phyloP scores from a whole-genome alignment of 768 basidiomycete species.

The Daedaleopsis sinensis region DNA sequence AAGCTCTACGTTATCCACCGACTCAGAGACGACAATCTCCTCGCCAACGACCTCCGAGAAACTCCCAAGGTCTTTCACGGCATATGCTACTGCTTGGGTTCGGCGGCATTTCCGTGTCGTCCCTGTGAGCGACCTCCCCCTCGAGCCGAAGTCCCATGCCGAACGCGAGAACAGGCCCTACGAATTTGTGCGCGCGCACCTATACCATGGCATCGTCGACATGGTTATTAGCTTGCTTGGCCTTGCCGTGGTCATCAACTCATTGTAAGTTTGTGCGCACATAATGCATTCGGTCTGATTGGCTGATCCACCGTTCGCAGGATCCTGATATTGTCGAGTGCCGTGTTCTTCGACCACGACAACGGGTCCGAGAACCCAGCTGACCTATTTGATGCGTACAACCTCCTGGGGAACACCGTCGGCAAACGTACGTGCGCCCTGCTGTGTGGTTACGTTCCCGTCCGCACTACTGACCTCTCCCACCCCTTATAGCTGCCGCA shows the following conservation, averaged over 20 bases:
- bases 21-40: constrained; percentile 10
- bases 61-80: constrained; percentile 7
- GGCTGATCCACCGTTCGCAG: constrained; percentile 38
- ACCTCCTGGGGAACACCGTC: constrained; percentile 65
- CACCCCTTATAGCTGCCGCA: constrained; percentile 59
- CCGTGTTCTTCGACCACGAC: constrained; percentile 74
- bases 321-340: constrained; percentile 80
- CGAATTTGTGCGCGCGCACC: constrained; percentile 41
- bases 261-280: constrained; percentile 51
- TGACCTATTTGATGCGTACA: constrained; percentile 83
- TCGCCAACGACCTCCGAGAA: constrained; percentile 30
- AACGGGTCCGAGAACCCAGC: constrained; percentile 52
- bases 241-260: constrained; percentile 88
- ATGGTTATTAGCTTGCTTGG: constrained; percentile 66
- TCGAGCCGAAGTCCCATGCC: constrained; percentile 46
- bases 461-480: not conserved
- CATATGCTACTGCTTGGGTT: constrained; percentile 5
- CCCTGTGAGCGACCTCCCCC: constrained; percentile 30
- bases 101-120: constrained; percentile 28
- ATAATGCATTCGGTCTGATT: not conserved
- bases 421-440: constrained; percentile 53
- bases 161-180: constrained; percentile 37
- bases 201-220: constrained; percentile 48
- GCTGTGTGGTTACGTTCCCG: not conserved
- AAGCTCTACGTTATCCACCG: constrained; percentile 4